A percentile compares a stretch with the other conserved stretches of the same genome.
These are phyloP conservation scores for Colletotrichum incanum DNA, from an alignment of 2,329 filamentous ascomycete genomes.

Conservation along the genomic window DNA sequence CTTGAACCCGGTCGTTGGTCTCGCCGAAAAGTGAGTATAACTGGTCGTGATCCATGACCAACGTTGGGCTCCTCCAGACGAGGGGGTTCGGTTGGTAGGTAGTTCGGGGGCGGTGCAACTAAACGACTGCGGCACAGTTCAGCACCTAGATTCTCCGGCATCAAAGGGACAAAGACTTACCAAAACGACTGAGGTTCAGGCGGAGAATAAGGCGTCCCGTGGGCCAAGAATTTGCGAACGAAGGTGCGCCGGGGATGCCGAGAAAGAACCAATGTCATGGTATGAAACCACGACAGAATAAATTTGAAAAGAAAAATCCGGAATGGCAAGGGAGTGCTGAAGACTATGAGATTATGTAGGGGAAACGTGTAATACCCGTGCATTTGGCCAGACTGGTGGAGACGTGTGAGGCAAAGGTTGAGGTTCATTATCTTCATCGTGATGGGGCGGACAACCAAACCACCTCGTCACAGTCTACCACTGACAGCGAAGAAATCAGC, in stretches of 20 bases:
- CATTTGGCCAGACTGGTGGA: not conserved
- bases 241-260: not conserved
- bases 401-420: not conserved
- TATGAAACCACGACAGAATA: not conserved
- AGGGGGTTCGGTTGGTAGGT: not conserved
- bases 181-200: not conserved
- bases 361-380: not conserved
- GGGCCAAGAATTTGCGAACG: not conserved
- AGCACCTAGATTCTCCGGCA: not conserved
- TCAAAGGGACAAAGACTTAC: not conserved
- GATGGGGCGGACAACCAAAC: not conserved
- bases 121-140: not conserved
- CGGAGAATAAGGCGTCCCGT: not conserved
- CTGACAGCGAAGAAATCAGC: not conserved
- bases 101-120: too few relatives aligned
- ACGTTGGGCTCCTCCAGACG: not conserved
- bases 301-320: not conserved
- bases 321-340: not conserved
- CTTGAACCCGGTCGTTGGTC: not conserved
- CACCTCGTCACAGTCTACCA: not conserved
- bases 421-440: not conserved
- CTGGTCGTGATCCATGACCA: not conserved
- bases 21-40: not conserved
- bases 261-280: not conserved
- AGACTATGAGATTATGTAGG: not conserved